Percentiles rank a stretch among this genome's conserved stretches.
phyloP scores from a whole-genome alignment of 495 filamentous ascomycete species.

The Tetracladium marchalianum region DNA sequence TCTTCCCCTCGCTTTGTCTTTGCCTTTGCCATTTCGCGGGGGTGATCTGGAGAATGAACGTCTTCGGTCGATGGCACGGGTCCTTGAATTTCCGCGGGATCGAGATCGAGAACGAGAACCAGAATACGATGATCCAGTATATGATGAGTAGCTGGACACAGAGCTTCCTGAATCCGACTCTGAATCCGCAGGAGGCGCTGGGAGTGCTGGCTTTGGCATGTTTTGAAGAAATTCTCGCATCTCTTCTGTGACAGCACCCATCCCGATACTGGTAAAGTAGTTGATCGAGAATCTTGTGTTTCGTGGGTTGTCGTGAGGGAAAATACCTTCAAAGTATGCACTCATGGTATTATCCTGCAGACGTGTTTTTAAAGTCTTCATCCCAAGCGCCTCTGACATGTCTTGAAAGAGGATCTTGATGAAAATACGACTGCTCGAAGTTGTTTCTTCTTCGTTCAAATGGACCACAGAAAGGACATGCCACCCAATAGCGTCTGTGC shows the following conservation, averaged over 20 bases:
- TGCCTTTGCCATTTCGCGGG: constrained; percentile 12
- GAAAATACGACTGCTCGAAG: constrained; percentile 89
- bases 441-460: constrained; percentile 94
- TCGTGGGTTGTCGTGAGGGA: constrained; percentile 78
- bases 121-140: constrained; percentile 36
- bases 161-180: constrained; percentile 57
- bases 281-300: constrained; percentile 97
- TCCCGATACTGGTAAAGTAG: constrained; percentile 95
- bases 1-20: constrained; percentile 10
- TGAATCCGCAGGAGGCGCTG: constrained; percentile 52
- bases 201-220: constrained; percentile 64
- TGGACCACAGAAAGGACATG: constrained; percentile 76
- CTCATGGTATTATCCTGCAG: constrained; percentile 69
- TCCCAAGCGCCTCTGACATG: constrained; percentile 74
- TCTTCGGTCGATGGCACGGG: constrained; percentile 28
- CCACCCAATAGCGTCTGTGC: constrained; percentile 84
- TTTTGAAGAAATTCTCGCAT: constrained; percentile 89
- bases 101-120: constrained; percentile 23
- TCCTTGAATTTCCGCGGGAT: constrained; percentile 18
- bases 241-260: constrained; percentile 88
- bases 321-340: constrained; percentile 74
- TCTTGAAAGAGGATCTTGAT: constrained; percentile 97
- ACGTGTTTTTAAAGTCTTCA: constrained; percentile 64
- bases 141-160: constrained; percentile 51
- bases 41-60: constrained; percentile 29